A percentile compares a stretch with the other conserved stretches of the same genome.
Evolutionary conservation across 768 basidiomycete genomes (phyloP).

Genomic region (Amyloporia xantha): DNA sequence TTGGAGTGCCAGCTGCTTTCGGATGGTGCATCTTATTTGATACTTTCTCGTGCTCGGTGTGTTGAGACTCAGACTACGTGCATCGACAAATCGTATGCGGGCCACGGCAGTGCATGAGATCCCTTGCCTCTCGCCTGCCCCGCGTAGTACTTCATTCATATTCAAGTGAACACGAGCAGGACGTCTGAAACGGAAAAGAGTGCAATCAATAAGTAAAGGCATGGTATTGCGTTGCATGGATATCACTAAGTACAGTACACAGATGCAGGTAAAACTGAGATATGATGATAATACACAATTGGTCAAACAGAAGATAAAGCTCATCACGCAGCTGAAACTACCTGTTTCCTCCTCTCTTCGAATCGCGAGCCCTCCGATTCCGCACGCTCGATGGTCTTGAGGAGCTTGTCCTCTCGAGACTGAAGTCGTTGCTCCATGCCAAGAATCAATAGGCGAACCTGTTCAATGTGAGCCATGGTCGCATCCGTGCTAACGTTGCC

Average conservation of each 20-base stretch:
- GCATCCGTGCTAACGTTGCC: constrained; percentile 29
- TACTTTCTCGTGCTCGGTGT: too few species aligned
- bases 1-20: too few species aligned
- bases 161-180: too few species aligned
- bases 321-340: constrained; percentile 15
- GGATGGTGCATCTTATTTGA: too few species aligned
- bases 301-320: neutral
- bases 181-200: too few species aligned
- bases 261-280: neutral
- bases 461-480: constrained; percentile 56
- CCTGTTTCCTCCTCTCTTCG: constrained; percentile 41
- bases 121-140: too few species aligned
- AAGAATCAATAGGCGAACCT: constrained; percentile 58
- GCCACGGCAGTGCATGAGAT: too few species aligned
- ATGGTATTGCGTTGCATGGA: neutral
- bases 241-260: neutral
- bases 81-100: too few species aligned
- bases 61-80: too few species aligned
- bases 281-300: neutral
- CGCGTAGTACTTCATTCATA: too few species aligned
- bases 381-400: constrained; percentile 53
- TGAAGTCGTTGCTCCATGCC: constrained; percentile 74
- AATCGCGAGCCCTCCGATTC: constrained; percentile 51
- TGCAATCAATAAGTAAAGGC: too few species aligned
- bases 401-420: constrained; percentile 52